Evolutionary conservation across 768 basidiomycete genomes (phyloP), one percentile per base, ranked within the genome.

Genomic region (Chiua virens): DNA sequence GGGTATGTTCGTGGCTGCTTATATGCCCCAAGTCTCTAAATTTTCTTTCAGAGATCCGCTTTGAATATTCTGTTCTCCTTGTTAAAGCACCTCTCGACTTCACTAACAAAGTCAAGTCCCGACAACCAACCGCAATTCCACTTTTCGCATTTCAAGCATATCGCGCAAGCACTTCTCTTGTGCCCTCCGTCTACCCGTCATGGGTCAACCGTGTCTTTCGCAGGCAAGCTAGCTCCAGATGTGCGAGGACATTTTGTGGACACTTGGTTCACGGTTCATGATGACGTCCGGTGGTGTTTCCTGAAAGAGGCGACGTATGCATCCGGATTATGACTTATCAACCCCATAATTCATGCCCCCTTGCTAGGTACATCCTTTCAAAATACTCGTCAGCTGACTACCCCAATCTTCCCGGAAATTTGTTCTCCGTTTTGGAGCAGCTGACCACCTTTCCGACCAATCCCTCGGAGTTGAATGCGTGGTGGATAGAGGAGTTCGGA

Each of bases 251-350:
- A 76, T 11, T 91, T 92, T 60, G 72, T 84, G 47, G 78, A 79
- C 42, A 84, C 79, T 14, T 94, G 87, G 85, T 78, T 91, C 58
- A 84, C 82, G 56, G 81, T 87, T 13, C 63, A 89, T 64, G 88
- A 92, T 60, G 92, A 96, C 60, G 73, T 95, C 28, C 81, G 92
- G 52, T 95, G 89, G 89, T 90, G 88, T 73, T 93, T 92, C 73
- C 77, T 96, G 30, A 79, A 87, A 38, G 89, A 93, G 61, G 76
- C 87, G 48, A 80, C 76, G 91, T 88, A 67, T 52, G 80, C 30
- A 18, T 21, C 47, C n/a, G 20, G 42, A 17, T 18, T 50, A 35
- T 39, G 37, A 43, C 40, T 27, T 21, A 18, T 22, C 11, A 49
- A 34, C 7, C 30, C 30, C 56, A 32, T 53, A 42, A 39, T 21